Percentiles rank a stretch among this genome's conserved stretches.
These are phyloP conservation scores for Plantago coronopus DNA, from an alignment of 305 asterid species.

Conservation along the genomic window DNA sequence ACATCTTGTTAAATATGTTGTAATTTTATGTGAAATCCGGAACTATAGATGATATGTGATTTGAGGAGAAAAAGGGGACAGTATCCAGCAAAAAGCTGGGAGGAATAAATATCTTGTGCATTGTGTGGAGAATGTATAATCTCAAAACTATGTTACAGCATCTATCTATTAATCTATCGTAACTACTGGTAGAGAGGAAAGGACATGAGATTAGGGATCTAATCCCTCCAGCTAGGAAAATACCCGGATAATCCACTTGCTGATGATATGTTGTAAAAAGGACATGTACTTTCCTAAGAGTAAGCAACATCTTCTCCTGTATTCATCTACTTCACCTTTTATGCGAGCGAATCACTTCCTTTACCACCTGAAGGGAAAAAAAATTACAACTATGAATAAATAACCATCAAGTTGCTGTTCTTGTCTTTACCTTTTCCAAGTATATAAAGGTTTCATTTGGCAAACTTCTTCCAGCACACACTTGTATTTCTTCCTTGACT, in stretches of 20 bases:
- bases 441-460: constrained; percentile 22
- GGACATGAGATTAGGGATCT: constrained; percentile 29
- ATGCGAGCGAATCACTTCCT: constrained; percentile 16
- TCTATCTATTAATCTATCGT: constrained; percentile 33
- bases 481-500: constrained; percentile 9
- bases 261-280: constrained; percentile 21
- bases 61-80: constrained; percentile 3
- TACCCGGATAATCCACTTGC: constrained; percentile 26
- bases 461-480: constrained; percentile 18
- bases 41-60: constrained; percentile 7
- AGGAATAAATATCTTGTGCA: constrained; percentile 28
- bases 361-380: constrained; percentile 4
- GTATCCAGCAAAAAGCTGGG: constrained; percentile 14
- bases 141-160: constrained; percentile 24
- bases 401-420: constrained; percentile 24
- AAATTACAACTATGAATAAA: not conserved
- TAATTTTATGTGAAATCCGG: not conserved
- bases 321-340: not conserved
- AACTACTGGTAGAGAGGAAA: constrained; percentile 11
- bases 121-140: constrained; percentile 12
- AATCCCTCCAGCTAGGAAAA: constrained; percentile 35
- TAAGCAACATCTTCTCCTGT: constrained; percentile 13
- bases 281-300: constrained; percentile 21
- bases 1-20: constrained; percentile 7
- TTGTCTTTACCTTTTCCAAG: constrained; percentile 13